Evolutionary conservation across 192 early-diverging fungal genomes (phyloP).

Genomic region (Umbelopsis isabellina): DNA sequence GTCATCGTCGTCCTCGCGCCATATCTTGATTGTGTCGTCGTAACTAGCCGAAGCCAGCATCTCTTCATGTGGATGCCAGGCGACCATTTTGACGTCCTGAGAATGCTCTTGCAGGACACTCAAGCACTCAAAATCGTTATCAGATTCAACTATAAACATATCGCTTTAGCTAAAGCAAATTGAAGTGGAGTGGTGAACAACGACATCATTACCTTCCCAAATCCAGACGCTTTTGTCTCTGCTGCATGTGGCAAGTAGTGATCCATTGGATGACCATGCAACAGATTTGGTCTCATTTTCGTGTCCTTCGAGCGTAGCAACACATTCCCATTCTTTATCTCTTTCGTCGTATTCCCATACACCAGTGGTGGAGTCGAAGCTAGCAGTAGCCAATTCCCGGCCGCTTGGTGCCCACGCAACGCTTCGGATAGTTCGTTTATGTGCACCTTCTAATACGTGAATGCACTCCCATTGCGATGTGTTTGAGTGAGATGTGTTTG

Average conservation of each 20-base stretch:
- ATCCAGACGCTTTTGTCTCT: constrained; percentile 99
- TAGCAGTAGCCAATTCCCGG: constrained; percentile 77
- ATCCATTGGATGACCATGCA: constrained; percentile 81
- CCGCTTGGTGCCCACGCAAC: constrained; percentile 82
- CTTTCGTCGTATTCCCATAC: constrained; percentile 83
- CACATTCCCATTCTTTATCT: constrained; percentile 75
- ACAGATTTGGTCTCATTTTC: constrained; percentile 98
- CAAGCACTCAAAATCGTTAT: constrained; percentile 95
- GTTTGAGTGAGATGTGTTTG: constrained; percentile 43
- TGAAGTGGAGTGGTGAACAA: neutral
- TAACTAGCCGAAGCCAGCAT: constrained; percentile 88
- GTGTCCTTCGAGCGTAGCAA: constrained; percentile 95
- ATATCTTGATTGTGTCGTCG: constrained; percentile 93
- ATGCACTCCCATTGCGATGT: constrained; percentile 69
- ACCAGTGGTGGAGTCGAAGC: constrained; percentile 91
- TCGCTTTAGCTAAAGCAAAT: neutral
- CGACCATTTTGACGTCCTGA: constrained; percentile 95
- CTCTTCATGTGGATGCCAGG: constrained; percentile 89
- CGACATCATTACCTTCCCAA: constrained; percentile 75
- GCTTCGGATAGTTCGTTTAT: constrained; percentile 91
- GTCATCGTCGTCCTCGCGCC: constrained; percentile 95
- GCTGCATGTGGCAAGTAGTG: constrained; percentile 90
- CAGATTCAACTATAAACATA: constrained; percentile 55
- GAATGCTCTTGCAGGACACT: constrained; percentile 94
- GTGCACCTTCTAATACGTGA: constrained; percentile 78